These are phyloP conservation scores for Crataegus laevigata DNA, from an alignment of 306 rosid species.

Conservation along the genomic window DNA sequence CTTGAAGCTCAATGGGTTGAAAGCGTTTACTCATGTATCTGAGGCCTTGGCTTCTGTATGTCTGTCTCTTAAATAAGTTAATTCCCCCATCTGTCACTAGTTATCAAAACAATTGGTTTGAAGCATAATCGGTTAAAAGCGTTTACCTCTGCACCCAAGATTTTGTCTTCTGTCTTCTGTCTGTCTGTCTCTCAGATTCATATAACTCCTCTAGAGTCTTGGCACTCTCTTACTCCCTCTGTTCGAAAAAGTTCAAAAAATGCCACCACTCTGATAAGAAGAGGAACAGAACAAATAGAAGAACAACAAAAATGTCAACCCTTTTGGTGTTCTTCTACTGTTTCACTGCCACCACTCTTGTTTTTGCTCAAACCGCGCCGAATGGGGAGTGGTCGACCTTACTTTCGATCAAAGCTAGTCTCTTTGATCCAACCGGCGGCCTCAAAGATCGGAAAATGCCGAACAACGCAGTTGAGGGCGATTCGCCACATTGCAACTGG, in stretches of 20 bases:
- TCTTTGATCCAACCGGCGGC: constrained; percentile 44
- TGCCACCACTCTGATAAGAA: constrained; percentile 26
- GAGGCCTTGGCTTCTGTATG: too few relatives aligned
- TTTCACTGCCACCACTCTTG: constrained; percentile 43
- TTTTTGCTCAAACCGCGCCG: constrained; percentile 26
- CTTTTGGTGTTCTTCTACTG: constrained; percentile 41
- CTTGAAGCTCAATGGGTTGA: too few relatives aligned
- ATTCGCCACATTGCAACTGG: constrained; percentile 59
- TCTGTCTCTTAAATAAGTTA: too few relatives aligned
- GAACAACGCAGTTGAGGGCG: constrained; percentile 17
- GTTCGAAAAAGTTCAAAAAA: constrained; percentile 28
- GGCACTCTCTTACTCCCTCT: constrained; percentile 11
- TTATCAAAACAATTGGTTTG: too few relatives aligned
- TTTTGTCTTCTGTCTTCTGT: not conserved
- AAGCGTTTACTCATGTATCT: too few relatives aligned
- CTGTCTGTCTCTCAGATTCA: constrained; percentile 5
- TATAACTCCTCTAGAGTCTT: constrained; percentile 14
- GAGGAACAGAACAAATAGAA: constrained; percentile 7
- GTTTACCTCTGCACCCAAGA: too few relatives aligned
- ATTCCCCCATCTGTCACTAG: too few relatives aligned
- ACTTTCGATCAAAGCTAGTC: constrained; percentile 44
- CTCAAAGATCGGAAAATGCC: constrained; percentile 55
- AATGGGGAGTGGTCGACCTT: constrained; percentile 50
- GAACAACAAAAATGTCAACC: constrained; percentile 38
- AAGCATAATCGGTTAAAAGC: too few relatives aligned